These are phyloP conservation scores for Fusarium coffeatum DNA, from an alignment of 2,329 filamentous ascomycete genomes.

Conservation along the genomic window DNA sequence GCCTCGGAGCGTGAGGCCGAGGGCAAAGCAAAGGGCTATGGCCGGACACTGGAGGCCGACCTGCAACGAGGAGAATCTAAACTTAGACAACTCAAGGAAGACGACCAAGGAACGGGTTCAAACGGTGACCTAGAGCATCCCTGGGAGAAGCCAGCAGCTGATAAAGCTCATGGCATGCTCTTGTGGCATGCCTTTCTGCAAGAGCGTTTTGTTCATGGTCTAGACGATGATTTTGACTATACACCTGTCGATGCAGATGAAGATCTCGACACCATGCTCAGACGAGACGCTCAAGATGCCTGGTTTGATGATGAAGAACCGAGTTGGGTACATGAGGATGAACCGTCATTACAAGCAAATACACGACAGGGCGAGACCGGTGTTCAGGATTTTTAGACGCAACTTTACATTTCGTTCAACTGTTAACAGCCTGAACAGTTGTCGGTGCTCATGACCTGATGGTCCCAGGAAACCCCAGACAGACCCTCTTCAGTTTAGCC, in stretches of 20 bases:
- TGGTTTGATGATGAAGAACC: constrained; percentile 87
- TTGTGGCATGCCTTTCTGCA: constrained; percentile 80
- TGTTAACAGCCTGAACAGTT: background rate
- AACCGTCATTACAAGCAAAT: constrained; percentile 24
- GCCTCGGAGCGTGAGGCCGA: constrained; percentile 78
- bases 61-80: constrained; percentile 81
- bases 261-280: constrained; percentile 73
- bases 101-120: constrained; percentile 11
- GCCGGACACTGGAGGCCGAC: constrained; percentile 81
- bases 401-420: background rate
- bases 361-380: constrained; percentile 71
- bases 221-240: constrained; percentile 85
- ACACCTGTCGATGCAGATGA: constrained; percentile 75
- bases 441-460: background rate
- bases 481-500: constrained; percentile 27
- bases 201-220: constrained; percentile 78
- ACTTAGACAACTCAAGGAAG: constrained; percentile 63
- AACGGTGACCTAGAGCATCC: constrained; percentile 52
- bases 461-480: background rate
- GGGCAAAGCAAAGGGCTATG: constrained; percentile 79
- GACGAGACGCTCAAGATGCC: constrained; percentile 73
- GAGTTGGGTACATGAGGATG: constrained; percentile 66
- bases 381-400: constrained; percentile 73
- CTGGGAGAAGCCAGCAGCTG: constrained; percentile 47
- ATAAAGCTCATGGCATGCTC: constrained; percentile 72